Conservation (phyloP, 2,329 filamentous ascomycete genomes). For the Pseudogymnoascus sp. region DNA sequence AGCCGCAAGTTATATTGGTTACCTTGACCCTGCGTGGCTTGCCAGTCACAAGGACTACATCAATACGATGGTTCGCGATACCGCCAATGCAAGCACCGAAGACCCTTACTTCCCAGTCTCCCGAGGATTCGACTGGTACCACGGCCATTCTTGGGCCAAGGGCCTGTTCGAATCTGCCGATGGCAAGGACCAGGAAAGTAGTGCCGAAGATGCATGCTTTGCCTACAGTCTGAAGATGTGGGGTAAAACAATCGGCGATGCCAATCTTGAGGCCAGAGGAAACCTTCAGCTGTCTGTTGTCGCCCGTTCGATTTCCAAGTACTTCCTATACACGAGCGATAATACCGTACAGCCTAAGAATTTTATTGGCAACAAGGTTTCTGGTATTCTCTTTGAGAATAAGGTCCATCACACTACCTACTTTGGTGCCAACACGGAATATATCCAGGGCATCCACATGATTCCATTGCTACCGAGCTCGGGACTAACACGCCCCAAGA, state of each 20-base stretch:
- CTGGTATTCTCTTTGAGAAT: slow-evolving; percentile 78
- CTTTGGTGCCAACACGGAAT: slow-evolving; percentile 67
- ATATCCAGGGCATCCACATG: slow-evolving; percentile 47
- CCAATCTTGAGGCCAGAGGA: slow-evolving; percentile 64
- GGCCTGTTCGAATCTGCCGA: slow-evolving; percentile 63
- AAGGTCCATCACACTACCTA: slow-evolving; percentile 91
- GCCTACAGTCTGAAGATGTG: slow-evolving; percentile 90
- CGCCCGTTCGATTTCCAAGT: slow-evolving; percentile 62
- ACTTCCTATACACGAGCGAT: slow-evolving; percentile 69
- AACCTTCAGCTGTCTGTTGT: slow-evolving; percentile 80
- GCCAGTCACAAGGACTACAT: slow-evolving; percentile 67
- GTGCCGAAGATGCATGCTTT: slow-evolving; percentile 83
- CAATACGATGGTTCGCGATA: slow-evolving; percentile 74
- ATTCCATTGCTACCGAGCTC: slow-evolving; percentile 36
- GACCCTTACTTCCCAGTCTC: slow-evolving; percentile 76
- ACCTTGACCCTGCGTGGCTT: slow-evolving; percentile 70
- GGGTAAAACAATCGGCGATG: slow-evolving; percentile 70
- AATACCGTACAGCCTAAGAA: slow-evolving; percentile 65
- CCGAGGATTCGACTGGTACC: slow-evolving; percentile 85
- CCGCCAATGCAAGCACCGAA: slow-evolving; percentile 62
- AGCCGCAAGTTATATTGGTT: slow-evolving; percentile 71
- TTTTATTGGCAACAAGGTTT: slow-evolving; percentile 74
- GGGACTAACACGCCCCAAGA: slow-evolving; percentile 53
- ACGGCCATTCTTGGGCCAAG: slow-evolving; percentile 91
- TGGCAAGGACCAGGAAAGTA: slow-evolving; percentile 80